Evolutionary conservation across 2,329 filamentous ascomycete genomes (phyloP), one percentile per base, ranked within the genome.

Genomic region (Corynespora cassiicola): DNA sequence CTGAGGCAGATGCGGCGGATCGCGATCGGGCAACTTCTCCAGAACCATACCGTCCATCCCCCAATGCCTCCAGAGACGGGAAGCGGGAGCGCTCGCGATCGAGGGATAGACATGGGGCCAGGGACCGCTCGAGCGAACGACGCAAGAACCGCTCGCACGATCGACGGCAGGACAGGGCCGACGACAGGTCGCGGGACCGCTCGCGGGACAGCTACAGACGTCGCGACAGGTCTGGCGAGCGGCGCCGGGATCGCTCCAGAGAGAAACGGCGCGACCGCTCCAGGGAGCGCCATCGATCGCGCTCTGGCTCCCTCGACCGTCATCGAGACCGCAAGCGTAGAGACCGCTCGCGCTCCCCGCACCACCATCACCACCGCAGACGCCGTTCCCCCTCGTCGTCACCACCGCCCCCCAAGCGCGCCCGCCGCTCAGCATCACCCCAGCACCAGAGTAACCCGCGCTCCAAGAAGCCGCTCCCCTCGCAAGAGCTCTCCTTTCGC

Each of bases 401-500:
- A 1, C 40, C 43, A 7, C 59, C 58, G 16, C 48, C 56, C 15
- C 58, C 58, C 10, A 73, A 69, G 40, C 66, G 64, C 36, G 58
- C 54, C 27, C 63, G 61, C 28, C 72, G 77, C 17, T 71, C 74
- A 38, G 63, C 72, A 20, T 68, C 71, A 32, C 67, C 75, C 47
- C 55, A 68, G 23, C 59, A 67, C 18, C n/a, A n/a, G n/a, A n/a
- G n/a, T n/a, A n/a, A n/a, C n/a, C n/a, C n/a, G n/a, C 63, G 69
- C 50, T 59, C 70, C 26, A 63, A 71, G 42, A 67, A 68, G 36
- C 66, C 74, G 31, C 66, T 74, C 22, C 73, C 71, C 37, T 71
- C 70, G 25, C 75, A 77, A 61, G 70, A 66, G 26, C 66, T 74
- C 7, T 71, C 72, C 17, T 77, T 74, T 61, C 60, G 60, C 24